Percentiles rank a stretch among this genome's conserved stretches.
Conservation (phyloP, 2,329 filamentous ascomycete genomes). For the Metarhizium rileyi region DNA sequence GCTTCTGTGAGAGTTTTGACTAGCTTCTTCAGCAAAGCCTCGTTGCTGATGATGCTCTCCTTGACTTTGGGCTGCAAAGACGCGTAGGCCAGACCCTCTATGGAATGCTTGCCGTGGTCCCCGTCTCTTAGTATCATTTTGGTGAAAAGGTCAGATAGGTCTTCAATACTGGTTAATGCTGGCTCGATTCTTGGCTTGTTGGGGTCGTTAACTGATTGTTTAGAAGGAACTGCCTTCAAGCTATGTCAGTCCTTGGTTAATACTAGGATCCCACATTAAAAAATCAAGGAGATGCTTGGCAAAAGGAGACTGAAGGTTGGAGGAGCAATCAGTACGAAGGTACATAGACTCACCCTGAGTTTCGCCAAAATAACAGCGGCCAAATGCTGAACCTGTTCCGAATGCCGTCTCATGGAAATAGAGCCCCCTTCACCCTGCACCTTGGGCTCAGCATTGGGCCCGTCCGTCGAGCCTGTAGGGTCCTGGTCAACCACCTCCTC, state of each 20-base stretch:
- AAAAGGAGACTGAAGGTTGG: background rate
- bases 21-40: conserved; percentile 57
- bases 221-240: conserved; percentile 44
- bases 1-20: conserved; percentile 52
- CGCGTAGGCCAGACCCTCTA: conserved; percentile 88
- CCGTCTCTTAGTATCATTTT: conserved; percentile 55
- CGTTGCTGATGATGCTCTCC: conserved; percentile 64
- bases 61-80: conserved; percentile 81
- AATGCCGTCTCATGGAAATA: conserved; percentile 51
- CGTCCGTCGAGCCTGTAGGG: conserved; percentile 42
- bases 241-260: conserved; percentile 38
- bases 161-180: conserved; percentile 53
- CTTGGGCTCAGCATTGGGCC: conserved; percentile 42
- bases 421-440: conserved; percentile 50
- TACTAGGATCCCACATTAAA: conserved; percentile 7
- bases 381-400: conserved; percentile 50
- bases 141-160: conserved; percentile 54
- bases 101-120: conserved; percentile 52
- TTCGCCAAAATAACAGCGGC: conserved; percentile 72
- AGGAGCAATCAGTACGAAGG: background rate
- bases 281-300: conserved; percentile 10
- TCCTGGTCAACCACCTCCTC: conserved; percentile 72
- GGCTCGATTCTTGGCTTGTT: conserved; percentile 37
- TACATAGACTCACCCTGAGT: conserved; percentile 36
- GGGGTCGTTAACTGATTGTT: conserved; percentile 27